These are phyloP conservation scores for Penicillium turbatum DNA, from an alignment of 495 filamentous ascomycete genomes.

Conservation along the genomic window DNA sequence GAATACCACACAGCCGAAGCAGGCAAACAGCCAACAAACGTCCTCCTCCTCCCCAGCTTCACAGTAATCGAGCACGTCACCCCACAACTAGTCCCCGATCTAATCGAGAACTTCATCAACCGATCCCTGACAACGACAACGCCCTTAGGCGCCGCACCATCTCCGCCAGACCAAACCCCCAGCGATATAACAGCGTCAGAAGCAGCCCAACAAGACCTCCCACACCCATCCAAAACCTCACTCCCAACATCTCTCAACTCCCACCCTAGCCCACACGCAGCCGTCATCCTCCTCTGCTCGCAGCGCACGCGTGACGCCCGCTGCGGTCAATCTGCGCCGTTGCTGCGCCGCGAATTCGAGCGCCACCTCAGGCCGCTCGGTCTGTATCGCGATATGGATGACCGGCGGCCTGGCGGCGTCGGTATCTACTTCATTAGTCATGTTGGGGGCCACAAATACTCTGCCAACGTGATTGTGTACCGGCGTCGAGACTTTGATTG, in stretches of 20 bases:
- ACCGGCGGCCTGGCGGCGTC: constrained; percentile 82
- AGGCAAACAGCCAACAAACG: constrained; percentile 67
- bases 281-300: constrained; percentile 88
- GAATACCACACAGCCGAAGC: constrained; percentile 50
- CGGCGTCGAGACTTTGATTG: constrained; percentile 58
- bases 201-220: constrained; percentile 7
- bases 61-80: constrained; percentile 82
- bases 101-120: constrained; percentile 71
- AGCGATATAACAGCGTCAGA: neutral
- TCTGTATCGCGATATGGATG: constrained; percentile 79
- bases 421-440: constrained; percentile 95
- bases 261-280: constrained; percentile 71
- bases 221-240: constrained; percentile 29
- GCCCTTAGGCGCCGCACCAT: constrained; percentile 45
- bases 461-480: constrained; percentile 88
- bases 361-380: constrained; percentile 81
- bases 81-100: constrained; percentile 63
- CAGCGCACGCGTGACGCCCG: constrained; percentile 90
- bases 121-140: constrained; percentile 69
- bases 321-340: constrained; percentile 87
- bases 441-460: constrained; percentile 87
- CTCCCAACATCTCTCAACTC: constrained; percentile 54
- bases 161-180: neutral
- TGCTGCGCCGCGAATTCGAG: constrained; percentile 82
- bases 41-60: constrained; percentile 86